A percentile compares a stretch with the other conserved stretches of the same genome.
phyloP scores from a whole-genome alignment of 164 flowering plant genomes.

The Cinnamomum micranthum region DNA sequence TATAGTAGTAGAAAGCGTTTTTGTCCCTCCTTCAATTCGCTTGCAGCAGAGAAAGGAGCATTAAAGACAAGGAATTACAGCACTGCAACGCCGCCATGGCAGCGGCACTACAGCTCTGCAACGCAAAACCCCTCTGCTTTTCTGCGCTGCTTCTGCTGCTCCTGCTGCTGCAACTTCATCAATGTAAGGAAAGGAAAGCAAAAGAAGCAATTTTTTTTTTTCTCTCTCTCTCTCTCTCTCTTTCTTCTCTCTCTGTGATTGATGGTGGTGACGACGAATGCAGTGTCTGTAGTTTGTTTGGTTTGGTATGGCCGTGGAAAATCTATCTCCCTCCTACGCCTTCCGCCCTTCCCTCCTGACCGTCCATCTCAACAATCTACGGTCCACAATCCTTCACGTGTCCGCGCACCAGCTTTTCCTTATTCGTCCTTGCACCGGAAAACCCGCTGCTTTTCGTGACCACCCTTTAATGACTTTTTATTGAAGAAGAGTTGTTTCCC shows the following conservation, averaged over 20 bases:
- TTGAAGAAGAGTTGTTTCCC: not conserved
- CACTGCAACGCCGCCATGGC: constrained; percentile 81
- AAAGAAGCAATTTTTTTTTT: constrained; percentile 1
- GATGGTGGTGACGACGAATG: constrained; percentile 10
- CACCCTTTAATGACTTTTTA: constrained; percentile 16
- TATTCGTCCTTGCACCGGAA: constrained; percentile 73
- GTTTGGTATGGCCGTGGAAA: not conserved
- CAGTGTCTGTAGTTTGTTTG: not conserved
- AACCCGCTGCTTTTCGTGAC: constrained; percentile 48
- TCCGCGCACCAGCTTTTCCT: constrained; percentile 42
- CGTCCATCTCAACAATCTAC: constrained; percentile 24
- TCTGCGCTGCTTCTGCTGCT: not conserved
- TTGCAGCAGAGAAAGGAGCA: constrained; percentile 17
- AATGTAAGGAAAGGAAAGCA: constrained; percentile 26
- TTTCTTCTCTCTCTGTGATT: constrained; percentile 8
- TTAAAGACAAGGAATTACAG: constrained; percentile 59
- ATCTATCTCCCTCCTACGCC: constrained; percentile 3
- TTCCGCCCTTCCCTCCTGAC: constrained; percentile 5
- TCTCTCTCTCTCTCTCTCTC: not conserved
- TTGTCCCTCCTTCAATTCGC: constrained; percentile 10
- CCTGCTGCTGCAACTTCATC: constrained; percentile 22
- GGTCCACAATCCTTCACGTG: constrained; percentile 38
- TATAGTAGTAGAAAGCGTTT: not conserved
- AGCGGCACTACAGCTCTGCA: constrained; percentile 32
- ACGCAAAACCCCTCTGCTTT: not conserved